Base-by-base conservation (phyloP, 257 asterid species). In the Misopates orontium region DNA sequence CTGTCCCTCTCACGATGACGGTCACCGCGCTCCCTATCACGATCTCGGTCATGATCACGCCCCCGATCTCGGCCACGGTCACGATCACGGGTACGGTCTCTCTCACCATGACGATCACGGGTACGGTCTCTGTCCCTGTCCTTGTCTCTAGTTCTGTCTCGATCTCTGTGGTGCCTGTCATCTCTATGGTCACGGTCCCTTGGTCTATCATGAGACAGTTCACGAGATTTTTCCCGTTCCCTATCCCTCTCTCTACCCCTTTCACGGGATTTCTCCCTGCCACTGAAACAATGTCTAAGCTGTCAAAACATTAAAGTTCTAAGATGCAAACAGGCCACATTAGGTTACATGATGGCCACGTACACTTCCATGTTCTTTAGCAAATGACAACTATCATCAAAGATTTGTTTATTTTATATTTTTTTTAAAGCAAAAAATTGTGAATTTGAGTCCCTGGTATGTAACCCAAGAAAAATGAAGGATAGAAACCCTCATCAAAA, bases 251-350 rank as follows among this genome's bases (percentile, higher is more conserved):
- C 95, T 69, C 84, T 77, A 32, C 79, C 88, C 78, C 90, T 80
- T 68, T 93, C 99, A 41, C 87, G 90, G 60, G 99, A 86, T 70
- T 90, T 90, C 75, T 93, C 99, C 80, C 95, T 82, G 58, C 88
- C 91, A 85, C 84, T 79, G 82, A 49, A 60, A 69, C 55, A 54
- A 51, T 6, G 18, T 3, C 18, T 72, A 66, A 72, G 67, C 47
- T 67, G 24, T 23, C 61, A 59, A 19, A 7, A 40, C 36, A 15
- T 7, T 54, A 11, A 31, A 36, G 20, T 39, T 36, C 11, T 3
- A 25, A 7, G 18, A 54, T 18, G 61, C 59, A 15, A 32, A 15
- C 28, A 21, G 41, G 21, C 63, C 23, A 31, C n/a, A 23, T 3
- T 15, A 25, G 62, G 25, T n/a, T 15, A n/a, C 5, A 19, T 24